phyloP scores from a whole-genome alignment of 805 yeast genomes.

The Komagataella pastoris region DNA sequence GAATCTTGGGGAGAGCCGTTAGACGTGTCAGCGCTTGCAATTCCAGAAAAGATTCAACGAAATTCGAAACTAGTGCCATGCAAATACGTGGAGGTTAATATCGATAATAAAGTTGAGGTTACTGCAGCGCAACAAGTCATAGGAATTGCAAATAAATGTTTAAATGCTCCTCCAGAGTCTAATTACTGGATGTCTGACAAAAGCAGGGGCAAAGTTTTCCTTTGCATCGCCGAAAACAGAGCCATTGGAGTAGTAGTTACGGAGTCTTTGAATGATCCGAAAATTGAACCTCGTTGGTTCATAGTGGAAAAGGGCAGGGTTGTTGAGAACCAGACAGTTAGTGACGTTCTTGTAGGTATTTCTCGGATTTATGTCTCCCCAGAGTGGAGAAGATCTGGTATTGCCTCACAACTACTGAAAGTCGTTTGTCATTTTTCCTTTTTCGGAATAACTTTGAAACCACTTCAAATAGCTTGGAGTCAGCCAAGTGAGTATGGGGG shows the following conservation, averaged over 20 bases:
- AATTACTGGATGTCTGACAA: constrained; percentile 10
- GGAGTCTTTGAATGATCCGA: constrained; percentile 21
- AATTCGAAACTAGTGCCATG: not conserved
- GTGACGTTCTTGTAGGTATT: constrained; percentile 26
- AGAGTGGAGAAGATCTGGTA: constrained; percentile 31
- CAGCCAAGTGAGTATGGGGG: constrained; percentile 63
- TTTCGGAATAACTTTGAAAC: constrained; percentile 32
- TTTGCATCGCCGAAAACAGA: constrained; percentile 28
- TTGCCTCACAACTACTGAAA: constrained; percentile 32
- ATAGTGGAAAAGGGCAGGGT: constrained; percentile 31
- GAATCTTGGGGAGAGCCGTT: constrained; percentile 19
- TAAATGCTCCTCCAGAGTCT: constrained; percentile 36
- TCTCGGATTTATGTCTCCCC: constrained; percentile 34
- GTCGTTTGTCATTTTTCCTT: constrained; percentile 29
- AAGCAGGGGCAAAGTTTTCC: constrained; percentile 30
- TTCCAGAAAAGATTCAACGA: not conserved
- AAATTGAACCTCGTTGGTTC: constrained; percentile 43
- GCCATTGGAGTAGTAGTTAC: constrained; percentile 47
- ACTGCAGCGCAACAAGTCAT: constrained; percentile 26
- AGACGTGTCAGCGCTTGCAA: not conserved
- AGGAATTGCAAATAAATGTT: constrained; percentile 40
- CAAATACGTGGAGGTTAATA: constrained; percentile 18
- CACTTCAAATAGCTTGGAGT: constrained; percentile 46
- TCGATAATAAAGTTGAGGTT: constrained; percentile 17
- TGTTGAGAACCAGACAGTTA: constrained; percentile 31